These are phyloP conservation scores for Dryadomyces sulphureus DNA, from an alignment of 2,329 filamentous ascomycete species.

Conservation along the genomic window DNA sequence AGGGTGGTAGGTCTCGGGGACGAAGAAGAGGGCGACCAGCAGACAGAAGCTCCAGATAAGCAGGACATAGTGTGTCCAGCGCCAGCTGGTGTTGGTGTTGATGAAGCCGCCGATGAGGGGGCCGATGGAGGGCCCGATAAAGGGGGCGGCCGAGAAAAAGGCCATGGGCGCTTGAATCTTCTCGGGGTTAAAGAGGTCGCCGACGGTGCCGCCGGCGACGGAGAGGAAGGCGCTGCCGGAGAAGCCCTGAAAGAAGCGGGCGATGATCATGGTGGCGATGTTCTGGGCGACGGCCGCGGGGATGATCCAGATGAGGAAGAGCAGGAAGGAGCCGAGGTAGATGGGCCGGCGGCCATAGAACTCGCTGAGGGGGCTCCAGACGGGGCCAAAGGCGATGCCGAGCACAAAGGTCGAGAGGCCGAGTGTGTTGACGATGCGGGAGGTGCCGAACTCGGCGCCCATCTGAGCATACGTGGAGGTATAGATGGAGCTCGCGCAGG, in stretches of 20 bases:
- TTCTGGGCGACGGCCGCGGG: conserved; percentile 71
- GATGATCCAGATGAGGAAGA: conserved; percentile 68
- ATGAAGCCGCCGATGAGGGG: conserved; percentile 65
- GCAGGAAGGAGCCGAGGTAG: conserved; percentile 58
- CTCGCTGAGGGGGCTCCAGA: conserved; percentile 51
- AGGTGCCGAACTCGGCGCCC: conserved; percentile 56
- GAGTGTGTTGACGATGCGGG: conserved; percentile 58
- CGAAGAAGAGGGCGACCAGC: conserved; percentile 50
- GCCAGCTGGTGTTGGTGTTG: conserved; percentile 59
- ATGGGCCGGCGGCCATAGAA: conserved; percentile 76
- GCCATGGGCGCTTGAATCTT: conserved; percentile 72
- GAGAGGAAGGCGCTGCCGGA: conserved; percentile 53
- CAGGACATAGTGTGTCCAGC: conserved; percentile 74
- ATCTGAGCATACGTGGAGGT: conserved; percentile 70
- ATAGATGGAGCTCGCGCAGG: conserved; percentile 68
- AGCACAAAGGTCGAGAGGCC: conserved; percentile 74
- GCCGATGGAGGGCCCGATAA: conserved; percentile 45
- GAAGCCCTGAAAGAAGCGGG: conserved; percentile 64
- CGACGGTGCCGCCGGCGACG: conserved; percentile 74
- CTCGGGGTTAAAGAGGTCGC: conserved; percentile 57
- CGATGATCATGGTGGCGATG: conserved; percentile 64
- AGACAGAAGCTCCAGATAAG: conserved; percentile 65
- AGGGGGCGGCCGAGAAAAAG: conserved; percentile 54
- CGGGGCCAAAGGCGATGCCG: conserved; percentile 50
- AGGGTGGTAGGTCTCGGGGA: conserved; percentile 81